Percentiles rank a stretch among this genome's conserved stretches.
These are phyloP conservation scores for Ogataea siamensis DNA, from an alignment of 805 yeast genomes.

Conservation along the genomic window DNA sequence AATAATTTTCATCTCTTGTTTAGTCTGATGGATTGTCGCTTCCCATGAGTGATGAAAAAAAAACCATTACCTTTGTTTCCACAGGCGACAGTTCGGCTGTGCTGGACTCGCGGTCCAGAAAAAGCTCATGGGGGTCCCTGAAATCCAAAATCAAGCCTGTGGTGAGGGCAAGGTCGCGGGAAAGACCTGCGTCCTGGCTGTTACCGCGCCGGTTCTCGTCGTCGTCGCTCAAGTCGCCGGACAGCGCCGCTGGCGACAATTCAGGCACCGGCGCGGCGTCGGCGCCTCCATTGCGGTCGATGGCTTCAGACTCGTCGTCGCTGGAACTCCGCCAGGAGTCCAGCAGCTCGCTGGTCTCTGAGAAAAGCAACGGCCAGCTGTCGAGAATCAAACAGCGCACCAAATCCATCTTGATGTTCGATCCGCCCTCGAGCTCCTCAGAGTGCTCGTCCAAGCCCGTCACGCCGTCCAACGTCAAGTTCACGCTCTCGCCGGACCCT, in stretches of 20 bases:
- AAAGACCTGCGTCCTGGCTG: conserved; percentile 13
- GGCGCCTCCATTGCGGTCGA: conserved; percentile 6
- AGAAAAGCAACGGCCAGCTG: conserved; percentile 14
- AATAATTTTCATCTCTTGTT: conserved; percentile 1
- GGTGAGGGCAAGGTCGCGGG: conserved; percentile 11
- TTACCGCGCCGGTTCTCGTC: conserved; percentile 17
- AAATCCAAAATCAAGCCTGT: conserved; percentile 20
- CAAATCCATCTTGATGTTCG: conserved; percentile 20
- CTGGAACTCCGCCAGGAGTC: conserved; percentile 13
- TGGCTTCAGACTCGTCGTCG: conserved; percentile 6
- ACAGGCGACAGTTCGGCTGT: background rate
- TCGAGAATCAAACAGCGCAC: conserved; percentile 16
- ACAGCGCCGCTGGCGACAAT: background rate
- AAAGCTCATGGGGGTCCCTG: conserved; percentile 24
- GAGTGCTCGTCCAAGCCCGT: conserved; percentile 7
- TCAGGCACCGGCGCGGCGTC: background rate
- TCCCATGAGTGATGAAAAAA: conserved; percentile 7
- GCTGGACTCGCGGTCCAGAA: conserved; percentile 3
- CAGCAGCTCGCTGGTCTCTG: conserved; percentile 12
- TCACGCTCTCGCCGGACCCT: conserved; percentile 12
- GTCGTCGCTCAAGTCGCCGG: conserved; percentile 5
- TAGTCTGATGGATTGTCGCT: background rate
- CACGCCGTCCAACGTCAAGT: conserved; percentile 13
- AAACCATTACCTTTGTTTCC: conserved; percentile 6
- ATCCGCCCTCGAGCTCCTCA: conserved; percentile 15